Evolutionary conservation across 192 early-diverging fungal genomes (phyloP).

Genomic region (Phycomyces blakesleeanus): DNA sequence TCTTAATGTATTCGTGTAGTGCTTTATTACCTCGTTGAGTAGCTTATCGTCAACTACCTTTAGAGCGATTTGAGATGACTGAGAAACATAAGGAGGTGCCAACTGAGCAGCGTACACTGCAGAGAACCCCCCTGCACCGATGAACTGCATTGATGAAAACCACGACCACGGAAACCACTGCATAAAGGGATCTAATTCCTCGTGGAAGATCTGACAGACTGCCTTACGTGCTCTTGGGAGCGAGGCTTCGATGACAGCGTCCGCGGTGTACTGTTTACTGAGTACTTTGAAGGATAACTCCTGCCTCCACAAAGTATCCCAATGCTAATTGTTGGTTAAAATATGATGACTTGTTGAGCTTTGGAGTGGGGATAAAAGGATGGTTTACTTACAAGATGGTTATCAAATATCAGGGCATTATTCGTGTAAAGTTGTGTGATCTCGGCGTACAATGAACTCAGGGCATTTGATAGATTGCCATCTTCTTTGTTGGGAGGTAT

Average conservation of each 20-base stretch:
- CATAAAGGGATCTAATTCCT: conserved; percentile 30
- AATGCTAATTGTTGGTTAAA: conserved; percentile 14
- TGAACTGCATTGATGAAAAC: conserved; percentile 34
- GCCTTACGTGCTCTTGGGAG: conserved; percentile 21
- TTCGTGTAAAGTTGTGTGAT: conserved; percentile 13
- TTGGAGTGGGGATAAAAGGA: neutral
- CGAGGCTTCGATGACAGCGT: conserved; percentile 20
- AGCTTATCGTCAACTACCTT: conserved; percentile 35
- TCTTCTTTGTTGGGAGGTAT: neutral
- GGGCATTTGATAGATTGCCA: conserved; percentile 2
- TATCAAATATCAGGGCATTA: conserved; percentile 18
- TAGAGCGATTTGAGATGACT: conserved; percentile 23
- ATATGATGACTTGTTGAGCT: neutral
- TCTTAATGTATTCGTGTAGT: too few species aligned
- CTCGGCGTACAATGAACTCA: conserved; percentile 10
- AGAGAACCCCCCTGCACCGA: conserved; percentile 36
- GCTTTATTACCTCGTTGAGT: conserved; percentile 31
- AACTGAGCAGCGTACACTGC: conserved; percentile 34
- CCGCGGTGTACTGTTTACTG: conserved; percentile 17
- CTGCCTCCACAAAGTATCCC: conserved; percentile 28
- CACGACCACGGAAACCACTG: conserved; percentile 36
- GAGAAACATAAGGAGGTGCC: conserved; percentile 28
- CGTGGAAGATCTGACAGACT: conserved; percentile 21
- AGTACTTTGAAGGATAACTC: conserved; percentile 24
- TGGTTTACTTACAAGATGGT: conserved; percentile 14